Percentiles rank a stretch among this genome's conserved stretches.
These are phyloP conservation scores for Tolypocladium amazonense DNA, from an alignment of 2,329 filamentous ascomycete species.

Conservation along the genomic window DNA sequence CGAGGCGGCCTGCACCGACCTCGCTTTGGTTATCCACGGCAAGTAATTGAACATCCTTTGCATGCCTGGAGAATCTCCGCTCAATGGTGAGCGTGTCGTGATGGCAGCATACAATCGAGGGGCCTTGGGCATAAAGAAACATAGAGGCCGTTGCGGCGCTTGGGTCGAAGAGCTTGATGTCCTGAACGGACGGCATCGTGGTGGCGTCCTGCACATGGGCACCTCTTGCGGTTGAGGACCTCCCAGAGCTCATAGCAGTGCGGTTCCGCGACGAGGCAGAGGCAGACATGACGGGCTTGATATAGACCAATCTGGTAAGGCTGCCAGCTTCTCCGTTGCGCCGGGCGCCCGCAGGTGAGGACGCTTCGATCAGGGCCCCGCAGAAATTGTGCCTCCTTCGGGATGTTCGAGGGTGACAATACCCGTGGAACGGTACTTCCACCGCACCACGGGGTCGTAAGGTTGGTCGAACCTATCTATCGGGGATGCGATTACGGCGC, in stretches of 20 bases:
- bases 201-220: slow-evolving; percentile 37
- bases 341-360: slow-evolving; percentile 11
- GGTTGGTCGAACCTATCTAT: slow-evolving; percentile 17
- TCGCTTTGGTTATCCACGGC: slow-evolving; percentile 89
- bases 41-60: slow-evolving; percentile 72
- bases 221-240: slow-evolving; percentile 35
- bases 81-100: slow-evolving; percentile 90
- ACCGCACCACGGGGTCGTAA: slow-evolving; percentile 26
- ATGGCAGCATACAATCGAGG: slow-evolving; percentile 74
- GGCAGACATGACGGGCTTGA: slow-evolving; percentile 37
- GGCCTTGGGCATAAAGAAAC: slow-evolving; percentile 80
- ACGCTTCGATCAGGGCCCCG: slow-evolving; percentile 10
- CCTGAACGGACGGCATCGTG: slow-evolving; percentile 37
- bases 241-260: slow-evolving; percentile 47
- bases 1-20: slow-evolving; percentile 68
- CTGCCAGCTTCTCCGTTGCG: background rate
- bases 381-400: slow-evolving; percentile 8
- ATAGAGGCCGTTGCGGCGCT: slow-evolving; percentile 85
- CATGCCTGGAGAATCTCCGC: slow-evolving; percentile 72
- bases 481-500: slow-evolving; percentile 12
- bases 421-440: slow-evolving; percentile 26
- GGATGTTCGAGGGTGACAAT: slow-evolving; percentile 9
- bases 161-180: slow-evolving; percentile 61
- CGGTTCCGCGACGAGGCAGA: slow-evolving; percentile 46
- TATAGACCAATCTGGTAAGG: slow-evolving; percentile 11